phyloP scores from a whole-genome alignment of 345 rosid genomes.

The Moringa oleifera region DNA sequence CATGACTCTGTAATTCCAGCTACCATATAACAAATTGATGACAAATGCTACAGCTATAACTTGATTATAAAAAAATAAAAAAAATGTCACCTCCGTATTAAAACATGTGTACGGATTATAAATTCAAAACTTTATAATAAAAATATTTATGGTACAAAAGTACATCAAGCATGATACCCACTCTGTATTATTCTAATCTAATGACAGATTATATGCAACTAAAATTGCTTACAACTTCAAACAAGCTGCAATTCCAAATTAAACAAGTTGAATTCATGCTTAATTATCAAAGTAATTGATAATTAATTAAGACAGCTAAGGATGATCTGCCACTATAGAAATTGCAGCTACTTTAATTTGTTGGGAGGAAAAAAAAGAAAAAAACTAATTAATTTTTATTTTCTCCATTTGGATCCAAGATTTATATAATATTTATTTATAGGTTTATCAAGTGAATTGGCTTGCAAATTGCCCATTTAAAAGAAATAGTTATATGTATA shows the following conservation, averaged over 20 bases:
- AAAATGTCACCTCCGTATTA: background rate
- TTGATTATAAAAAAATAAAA: too few species aligned
- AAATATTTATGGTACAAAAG: too few species aligned
- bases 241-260: conserved; percentile 1
- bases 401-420: conserved; percentile 8
- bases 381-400: background rate
- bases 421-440: conserved; percentile 1
- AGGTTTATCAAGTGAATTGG: background rate
- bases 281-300: background rate
- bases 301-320: conserved; percentile 6
- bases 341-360: too few species aligned
- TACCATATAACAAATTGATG: too few species aligned
- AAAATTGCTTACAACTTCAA: conserved; percentile 1
- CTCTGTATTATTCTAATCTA: too few species aligned
- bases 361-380: too few species aligned
- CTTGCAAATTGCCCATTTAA: too few species aligned
- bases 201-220: too few species aligned
- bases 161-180: too few species aligned
- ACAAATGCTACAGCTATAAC: background rate
- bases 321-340: background rate
- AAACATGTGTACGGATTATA: conserved; percentile 5
- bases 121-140: background rate
- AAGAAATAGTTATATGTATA: too few species aligned
- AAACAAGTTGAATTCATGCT: background rate
- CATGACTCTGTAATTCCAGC: too few species aligned